phyloP scores from a whole-genome alignment of 306 rosid genomes.

The Casuarina glauca region DNA sequence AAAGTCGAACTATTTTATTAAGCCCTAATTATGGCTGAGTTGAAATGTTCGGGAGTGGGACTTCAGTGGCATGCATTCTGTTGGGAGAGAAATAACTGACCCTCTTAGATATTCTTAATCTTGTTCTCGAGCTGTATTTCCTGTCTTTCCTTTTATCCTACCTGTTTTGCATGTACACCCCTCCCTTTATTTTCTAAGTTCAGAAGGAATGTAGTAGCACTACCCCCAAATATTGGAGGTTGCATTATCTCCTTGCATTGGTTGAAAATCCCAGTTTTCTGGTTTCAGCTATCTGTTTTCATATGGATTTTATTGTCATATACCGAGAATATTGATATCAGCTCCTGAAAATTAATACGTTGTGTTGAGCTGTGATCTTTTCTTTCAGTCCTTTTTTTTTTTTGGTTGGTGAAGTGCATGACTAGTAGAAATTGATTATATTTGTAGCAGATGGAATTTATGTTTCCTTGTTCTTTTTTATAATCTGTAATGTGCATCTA shows the following conservation, averaged over 20 bases:
- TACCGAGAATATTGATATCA: not conserved
- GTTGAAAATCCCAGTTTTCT: not conserved
- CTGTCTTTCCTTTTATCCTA: not conserved
- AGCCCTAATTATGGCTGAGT: not conserved
- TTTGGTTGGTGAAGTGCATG: not conserved
- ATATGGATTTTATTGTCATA: not conserved
- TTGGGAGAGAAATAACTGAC: not conserved
- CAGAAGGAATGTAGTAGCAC: not conserved
- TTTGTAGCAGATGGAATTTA: too few species aligned
- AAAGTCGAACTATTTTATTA: not conserved
- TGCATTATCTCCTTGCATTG: not conserved
- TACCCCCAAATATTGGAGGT: not conserved
- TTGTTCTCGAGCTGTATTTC: not conserved
- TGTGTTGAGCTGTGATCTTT: not conserved
- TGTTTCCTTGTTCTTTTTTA: not conserved
- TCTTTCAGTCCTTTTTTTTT: not conserved
- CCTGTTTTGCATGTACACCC: not conserved
- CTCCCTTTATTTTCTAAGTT: not conserved
- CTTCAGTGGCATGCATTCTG: not conserved
- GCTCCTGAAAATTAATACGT: not conserved
- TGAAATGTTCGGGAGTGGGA: not conserved
- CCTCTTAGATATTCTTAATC: not conserved
- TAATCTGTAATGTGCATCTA: not conserved
- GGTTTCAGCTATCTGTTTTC: not conserved
- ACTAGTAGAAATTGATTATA: not conserved